Evolutionary conservation across 495 filamentous ascomycete species (phyloP).

Genomic region (Aspergillus indologenus): DNA sequence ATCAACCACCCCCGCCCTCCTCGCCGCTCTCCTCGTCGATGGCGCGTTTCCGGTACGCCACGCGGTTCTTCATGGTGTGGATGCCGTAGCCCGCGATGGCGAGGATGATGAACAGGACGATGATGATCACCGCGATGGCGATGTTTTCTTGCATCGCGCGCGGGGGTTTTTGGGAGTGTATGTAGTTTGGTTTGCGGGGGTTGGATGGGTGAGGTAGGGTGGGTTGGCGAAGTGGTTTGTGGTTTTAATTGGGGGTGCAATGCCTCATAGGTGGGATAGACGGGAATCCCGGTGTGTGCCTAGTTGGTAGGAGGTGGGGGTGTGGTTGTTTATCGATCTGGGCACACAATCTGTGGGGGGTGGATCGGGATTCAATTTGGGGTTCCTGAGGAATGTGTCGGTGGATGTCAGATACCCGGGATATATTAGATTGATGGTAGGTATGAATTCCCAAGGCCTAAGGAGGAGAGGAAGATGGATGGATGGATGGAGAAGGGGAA

Average conservation of each 20-base stretch:
- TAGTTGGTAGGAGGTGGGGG: too few relatives aligned
- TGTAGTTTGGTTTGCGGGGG: too few relatives aligned
- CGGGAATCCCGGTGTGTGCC: too few relatives aligned
- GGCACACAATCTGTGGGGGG: too few relatives aligned
- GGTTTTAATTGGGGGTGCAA: too few relatives aligned
- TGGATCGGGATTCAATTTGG: too few relatives aligned
- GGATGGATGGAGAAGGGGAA: too few relatives aligned
- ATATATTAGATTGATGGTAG: background rate
- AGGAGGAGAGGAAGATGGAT: slow-evolving; percentile 4
- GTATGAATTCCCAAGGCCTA: background rate
- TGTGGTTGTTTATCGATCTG: background rate
- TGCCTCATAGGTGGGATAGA: too few relatives aligned
- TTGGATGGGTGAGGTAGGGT: too few relatives aligned
- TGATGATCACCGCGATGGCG: slow-evolving; percentile 79
- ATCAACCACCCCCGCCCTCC: slow-evolving; percentile 22
- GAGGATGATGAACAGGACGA: slow-evolving; percentile 71
- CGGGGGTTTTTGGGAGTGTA: background rate
- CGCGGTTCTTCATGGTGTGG: slow-evolving; percentile 51
- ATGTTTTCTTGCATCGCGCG: slow-evolving; percentile 68
- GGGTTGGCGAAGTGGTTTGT: too few relatives aligned
- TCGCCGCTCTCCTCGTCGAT: slow-evolving; percentile 44
- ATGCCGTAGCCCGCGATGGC: slow-evolving; percentile 67
- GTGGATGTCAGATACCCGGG: too few relatives aligned
- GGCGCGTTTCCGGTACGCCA: slow-evolving; percentile 33
- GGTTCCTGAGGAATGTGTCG: too few relatives aligned